Conservation (phyloP, 805 yeast species). For the Candida khao-thaluensis region DNA sequence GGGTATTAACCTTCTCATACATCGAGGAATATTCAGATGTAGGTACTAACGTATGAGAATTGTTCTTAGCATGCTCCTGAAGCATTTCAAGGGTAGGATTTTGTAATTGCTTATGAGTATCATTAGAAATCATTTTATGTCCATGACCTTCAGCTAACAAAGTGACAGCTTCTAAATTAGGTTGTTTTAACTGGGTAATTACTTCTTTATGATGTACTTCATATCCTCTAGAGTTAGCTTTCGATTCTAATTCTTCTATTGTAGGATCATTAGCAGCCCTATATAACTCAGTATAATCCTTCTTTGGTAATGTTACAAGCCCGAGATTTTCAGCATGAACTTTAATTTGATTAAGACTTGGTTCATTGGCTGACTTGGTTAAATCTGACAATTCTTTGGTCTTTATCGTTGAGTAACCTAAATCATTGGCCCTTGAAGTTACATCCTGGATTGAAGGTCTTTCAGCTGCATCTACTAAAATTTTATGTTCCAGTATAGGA, state of each 20-base stretch:
- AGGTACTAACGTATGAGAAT: slow-evolving; percentile 19
- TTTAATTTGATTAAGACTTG: slow-evolving; percentile 34
- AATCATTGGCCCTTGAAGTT: slow-evolving; percentile 12
- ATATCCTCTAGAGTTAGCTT: slow-evolving; percentile 17
- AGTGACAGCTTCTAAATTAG: not conserved
- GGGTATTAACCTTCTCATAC: slow-evolving; percentile 17
- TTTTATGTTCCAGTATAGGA: slow-evolving; percentile 14
- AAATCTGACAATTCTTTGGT: slow-evolving; percentile 18
- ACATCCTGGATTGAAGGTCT: slow-evolving; percentile 23
- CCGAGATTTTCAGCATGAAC: slow-evolving; percentile 33
- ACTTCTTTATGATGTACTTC: slow-evolving; percentile 10
- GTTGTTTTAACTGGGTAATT: not conserved
- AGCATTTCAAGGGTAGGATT: slow-evolving; percentile 18
- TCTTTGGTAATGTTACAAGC: slow-evolving; percentile 30
- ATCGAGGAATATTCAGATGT: slow-evolving; percentile 17
- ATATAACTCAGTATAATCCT: slow-evolving; percentile 33
- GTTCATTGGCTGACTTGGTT: slow-evolving; percentile 28
- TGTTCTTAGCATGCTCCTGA: slow-evolving; percentile 17
- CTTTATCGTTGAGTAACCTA: slow-evolving; percentile 17
- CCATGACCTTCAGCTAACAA: slow-evolving; percentile 7
- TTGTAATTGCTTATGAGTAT: slow-evolving; percentile 24
- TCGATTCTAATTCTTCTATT: slow-evolving; percentile 21
- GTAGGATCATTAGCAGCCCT: slow-evolving; percentile 28
- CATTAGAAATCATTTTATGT: slow-evolving; percentile 5
- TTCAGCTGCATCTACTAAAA: slow-evolving; percentile 15